A percentile compares a stretch with the other conserved stretches of the same genome.
Evolutionary conservation across 192 early-diverging fungal genomes (phyloP).

Genomic region (Spizellomyces punctatus): DNA sequence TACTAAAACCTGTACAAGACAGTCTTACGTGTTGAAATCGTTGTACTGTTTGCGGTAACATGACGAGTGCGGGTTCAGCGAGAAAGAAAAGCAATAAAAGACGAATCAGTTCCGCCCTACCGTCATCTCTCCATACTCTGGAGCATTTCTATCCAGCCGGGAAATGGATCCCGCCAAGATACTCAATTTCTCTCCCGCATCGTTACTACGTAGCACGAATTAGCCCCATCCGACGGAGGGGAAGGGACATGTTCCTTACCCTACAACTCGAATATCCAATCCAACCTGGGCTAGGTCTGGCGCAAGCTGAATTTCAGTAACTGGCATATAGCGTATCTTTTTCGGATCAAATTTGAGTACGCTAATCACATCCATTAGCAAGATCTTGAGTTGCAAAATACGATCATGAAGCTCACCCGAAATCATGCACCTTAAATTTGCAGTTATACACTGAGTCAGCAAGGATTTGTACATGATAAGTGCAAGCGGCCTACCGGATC

Average conservation of each 20-base stretch:
- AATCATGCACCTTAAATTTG: constrained; percentile 64
- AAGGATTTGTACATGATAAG: background rate
- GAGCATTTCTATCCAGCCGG: constrained; percentile 77
- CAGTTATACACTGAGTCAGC: background rate
- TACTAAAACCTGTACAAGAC: too few species aligned
- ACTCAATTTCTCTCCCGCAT: constrained; percentile 80
- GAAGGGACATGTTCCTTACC: constrained; percentile 4
- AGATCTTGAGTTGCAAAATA: constrained; percentile 1
- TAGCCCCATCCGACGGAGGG: background rate
- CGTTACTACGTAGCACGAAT: constrained; percentile 50
- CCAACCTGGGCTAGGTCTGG: constrained; percentile 77
- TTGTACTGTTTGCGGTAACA: constrained; percentile 30
- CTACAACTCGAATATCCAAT: constrained; percentile 77
- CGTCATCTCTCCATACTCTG: constrained; percentile 78
- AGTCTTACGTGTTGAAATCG: constrained; percentile 48
- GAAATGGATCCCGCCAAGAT: constrained; percentile 83
- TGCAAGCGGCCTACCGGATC: constrained; percentile 38
- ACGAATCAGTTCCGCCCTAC: constrained; percentile 32
- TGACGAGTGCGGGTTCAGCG: background rate
- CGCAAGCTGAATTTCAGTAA: constrained; percentile 64
- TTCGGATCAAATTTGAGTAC: constrained; percentile 72
- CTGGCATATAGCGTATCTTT: constrained; percentile 73
- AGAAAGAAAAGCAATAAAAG: too few species aligned
- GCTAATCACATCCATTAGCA: background rate
- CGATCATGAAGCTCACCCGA: constrained; percentile 47